Evolutionary conservation across 2,329 filamentous ascomycete genomes (phyloP), one percentile per base, ranked within the genome.

Genomic region (Alternaria longipes): DNA sequence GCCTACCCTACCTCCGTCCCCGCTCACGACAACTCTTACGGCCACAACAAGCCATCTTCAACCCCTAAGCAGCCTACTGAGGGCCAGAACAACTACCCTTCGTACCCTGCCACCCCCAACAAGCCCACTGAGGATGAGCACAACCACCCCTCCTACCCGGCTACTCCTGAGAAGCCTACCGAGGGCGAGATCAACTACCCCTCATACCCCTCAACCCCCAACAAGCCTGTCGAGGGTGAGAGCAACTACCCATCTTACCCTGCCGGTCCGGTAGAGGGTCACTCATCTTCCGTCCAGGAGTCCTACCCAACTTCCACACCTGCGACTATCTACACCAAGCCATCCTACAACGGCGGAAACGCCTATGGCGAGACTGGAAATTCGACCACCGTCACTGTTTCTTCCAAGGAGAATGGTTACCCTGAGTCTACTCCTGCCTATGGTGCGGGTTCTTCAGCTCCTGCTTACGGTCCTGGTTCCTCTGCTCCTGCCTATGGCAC

Each of bases 61-160:
- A 65, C 50, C 30, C 54, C 64, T 22, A 60, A 54, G 28, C 56
- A 59, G 60, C 63, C 63, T 26, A 34, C 49, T 32, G 46, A 50
- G 22, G 53, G 58, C 24, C 50, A 46, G 28, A 59, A 59, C 32
- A 42, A 54, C 38, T 38, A 38, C 34, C 34, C 42, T 52, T 18
- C 53, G 22, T 18, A 38, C 34, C 34, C 42, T 52, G n/a, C 53
- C 22, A 28, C 38, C n/a, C 38, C 50, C 11, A 36, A 42, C 24
- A 40, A 53, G 50, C 38, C 50, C 18, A 14, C 14, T 18, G 30
- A 53, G 50, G 50, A 18, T 16, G 36, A 53, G 38, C 20, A 32
- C 16, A 41, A 53, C 24, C 40, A 53, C 36, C 50, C 50, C n/a
- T 53, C 50, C 5, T 42, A 53, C 50, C 50, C 50, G 8, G 51